Conservation (phyloP, 331 rosid species). For the Phaseolus coccineus region DNA sequence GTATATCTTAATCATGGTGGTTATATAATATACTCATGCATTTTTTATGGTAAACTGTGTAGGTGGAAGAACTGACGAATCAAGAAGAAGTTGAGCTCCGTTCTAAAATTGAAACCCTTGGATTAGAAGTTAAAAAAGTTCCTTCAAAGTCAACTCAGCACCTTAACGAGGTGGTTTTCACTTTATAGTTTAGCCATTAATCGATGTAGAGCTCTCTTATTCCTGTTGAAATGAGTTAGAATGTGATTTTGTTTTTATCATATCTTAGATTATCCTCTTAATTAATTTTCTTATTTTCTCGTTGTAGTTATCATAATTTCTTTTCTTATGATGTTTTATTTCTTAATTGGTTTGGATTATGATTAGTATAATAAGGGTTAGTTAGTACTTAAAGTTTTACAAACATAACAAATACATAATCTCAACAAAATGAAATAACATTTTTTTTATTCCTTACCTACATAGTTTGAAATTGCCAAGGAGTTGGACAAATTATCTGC, state of each 20-base stretch:
- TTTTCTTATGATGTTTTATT: background rate
- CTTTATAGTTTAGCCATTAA: slow-evolving; percentile 30
- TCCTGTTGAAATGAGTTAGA: background rate
- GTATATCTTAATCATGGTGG: slow-evolving; percentile 1
- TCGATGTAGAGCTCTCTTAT: slow-evolving; percentile 15
- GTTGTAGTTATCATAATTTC: background rate
- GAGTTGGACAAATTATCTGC: slow-evolving; percentile 89
- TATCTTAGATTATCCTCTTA: background rate
- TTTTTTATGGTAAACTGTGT: slow-evolving; percentile 37
- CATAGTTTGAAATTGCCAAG: slow-evolving; percentile 84
- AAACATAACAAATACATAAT: background rate
- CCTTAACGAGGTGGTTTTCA: slow-evolving; percentile 71
- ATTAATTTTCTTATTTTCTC: background rate
- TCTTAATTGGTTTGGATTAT: background rate
- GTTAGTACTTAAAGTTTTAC: background rate
- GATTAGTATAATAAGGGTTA: background rate
- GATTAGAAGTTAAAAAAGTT: slow-evolving; percentile 89
- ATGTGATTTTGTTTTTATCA: background rate
- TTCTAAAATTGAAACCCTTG: slow-evolving; percentile 92
- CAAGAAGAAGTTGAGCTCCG: slow-evolving; percentile 95
- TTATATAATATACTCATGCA: background rate
- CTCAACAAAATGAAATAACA: slow-evolving; percentile 23
- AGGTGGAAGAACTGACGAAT: slow-evolving; percentile 88
- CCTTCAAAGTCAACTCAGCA: slow-evolving; percentile 69
- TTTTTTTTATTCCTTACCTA: background rate